Percentiles rank a stretch among this genome's conserved stretches.
phyloP scores from a whole-genome alignment of 805 yeast genomes.

The Wickerhamomyces canadensis region DNA sequence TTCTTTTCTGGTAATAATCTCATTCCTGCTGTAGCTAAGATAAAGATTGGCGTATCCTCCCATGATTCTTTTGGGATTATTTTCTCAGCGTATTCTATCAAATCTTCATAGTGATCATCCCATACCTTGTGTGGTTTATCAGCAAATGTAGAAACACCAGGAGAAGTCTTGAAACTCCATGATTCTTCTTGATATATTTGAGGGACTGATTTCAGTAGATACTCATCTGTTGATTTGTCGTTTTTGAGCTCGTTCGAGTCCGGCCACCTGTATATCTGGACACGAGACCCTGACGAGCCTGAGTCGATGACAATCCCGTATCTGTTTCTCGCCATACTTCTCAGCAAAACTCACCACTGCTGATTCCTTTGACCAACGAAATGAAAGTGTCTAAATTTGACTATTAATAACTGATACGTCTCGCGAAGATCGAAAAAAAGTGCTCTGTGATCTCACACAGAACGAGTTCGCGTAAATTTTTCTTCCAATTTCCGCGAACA shows the following conservation, averaged over 20 bases:
- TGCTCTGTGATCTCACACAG: too few species aligned
- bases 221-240: conserved; percentile 25
- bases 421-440: too few species aligned
- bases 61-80: conserved; percentile 62
- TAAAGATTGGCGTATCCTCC: conserved; percentile 72
- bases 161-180: conserved; percentile 71
- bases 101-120: conserved; percentile 58
- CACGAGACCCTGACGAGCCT: conserved; percentile 92
- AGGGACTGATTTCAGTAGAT: conserved; percentile 55
- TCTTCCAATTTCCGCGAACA: too few species aligned
- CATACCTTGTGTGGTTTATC: conserved; percentile 54
- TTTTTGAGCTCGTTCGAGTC: conserved; percentile 36
- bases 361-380: too few species aligned
- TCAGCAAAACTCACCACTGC: too few species aligned
- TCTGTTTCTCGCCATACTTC: conserved; percentile 18
- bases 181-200: conserved; percentile 52
- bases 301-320: conserved; percentile 93
- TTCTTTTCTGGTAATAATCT: conserved; percentile 57
- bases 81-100: conserved; percentile 63
- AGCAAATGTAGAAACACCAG: conserved; percentile 77
- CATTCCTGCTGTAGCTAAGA: conserved; percentile 98
- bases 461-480: too few species aligned
- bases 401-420: too few species aligned
- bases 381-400: too few species aligned
- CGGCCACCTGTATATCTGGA: conserved; percentile 79